A percentile compares a stretch with the other conserved stretches of the same genome.
These are phyloP conservation scores for Asterochloris sp. DNA, from an alignment of 139 green algal genomes.

Conservation along the genomic window DNA sequence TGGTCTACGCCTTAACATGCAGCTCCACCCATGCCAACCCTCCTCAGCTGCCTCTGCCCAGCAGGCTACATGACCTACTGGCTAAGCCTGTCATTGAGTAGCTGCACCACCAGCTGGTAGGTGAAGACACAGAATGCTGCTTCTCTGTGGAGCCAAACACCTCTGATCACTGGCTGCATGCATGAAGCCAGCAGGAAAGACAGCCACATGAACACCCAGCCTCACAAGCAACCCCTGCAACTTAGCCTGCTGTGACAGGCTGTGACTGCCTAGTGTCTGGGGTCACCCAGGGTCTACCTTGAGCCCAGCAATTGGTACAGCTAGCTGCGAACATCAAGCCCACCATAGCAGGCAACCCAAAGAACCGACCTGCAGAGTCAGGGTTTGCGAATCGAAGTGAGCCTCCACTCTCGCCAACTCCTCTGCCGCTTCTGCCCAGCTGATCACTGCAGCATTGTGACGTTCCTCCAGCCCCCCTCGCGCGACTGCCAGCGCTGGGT, in stretches of 20 bases:
- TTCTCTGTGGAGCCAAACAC: no score
- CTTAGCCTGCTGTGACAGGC: no score
- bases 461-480: conserved; percentile 3
- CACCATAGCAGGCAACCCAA: neutral
- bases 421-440: conserved; percentile 5
- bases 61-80: no score
- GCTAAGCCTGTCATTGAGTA: no score
- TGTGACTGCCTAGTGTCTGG: neutral
- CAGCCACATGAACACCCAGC: neutral
- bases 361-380: neutral
- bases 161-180: no score
- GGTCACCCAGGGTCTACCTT: neutral
- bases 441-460: conserved; percentile 1
- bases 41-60: no score
- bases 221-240: neutral
- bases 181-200: neutral
- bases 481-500: neutral
- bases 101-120: no score
- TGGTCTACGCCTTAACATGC: no score
- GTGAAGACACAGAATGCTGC: no score
- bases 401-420: conserved; percentile 2
- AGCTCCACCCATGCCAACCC: no score
- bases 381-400: conserved; percentile 3
- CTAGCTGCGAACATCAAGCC: neutral
- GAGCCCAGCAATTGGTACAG: neutral